A percentile compares a stretch with the other conserved stretches of the same genome.
These are phyloP conservation scores for Epichloe baconii DNA, from an alignment of 2,329 filamentous ascomycete species.

Conservation along the genomic window DNA sequence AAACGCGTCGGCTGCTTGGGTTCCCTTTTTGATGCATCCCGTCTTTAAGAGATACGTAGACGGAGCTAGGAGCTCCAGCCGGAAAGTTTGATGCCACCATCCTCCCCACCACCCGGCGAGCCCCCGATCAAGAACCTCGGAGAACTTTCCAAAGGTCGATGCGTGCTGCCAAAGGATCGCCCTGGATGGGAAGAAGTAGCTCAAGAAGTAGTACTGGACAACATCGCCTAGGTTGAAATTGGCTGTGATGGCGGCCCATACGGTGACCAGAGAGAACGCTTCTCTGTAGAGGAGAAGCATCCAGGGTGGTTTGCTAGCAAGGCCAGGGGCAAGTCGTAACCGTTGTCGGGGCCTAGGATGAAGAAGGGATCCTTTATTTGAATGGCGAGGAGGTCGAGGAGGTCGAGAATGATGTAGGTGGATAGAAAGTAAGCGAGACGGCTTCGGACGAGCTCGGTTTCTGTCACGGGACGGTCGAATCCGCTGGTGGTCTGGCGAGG, in stretches of 20 bases:
- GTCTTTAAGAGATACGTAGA: slow-evolving; percentile 30
- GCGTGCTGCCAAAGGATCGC: slow-evolving; percentile 40
- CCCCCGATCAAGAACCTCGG: slow-evolving; percentile 50
- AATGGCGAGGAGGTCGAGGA: slow-evolving; percentile 55
- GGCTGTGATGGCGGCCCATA: slow-evolving; percentile 48
- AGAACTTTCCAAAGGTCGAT: slow-evolving; percentile 41
- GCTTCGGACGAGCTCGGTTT: slow-evolving; percentile 29
- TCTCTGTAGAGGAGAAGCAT: slow-evolving; percentile 43
- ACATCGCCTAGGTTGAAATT: slow-evolving; percentile 50
- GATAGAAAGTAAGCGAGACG: slow-evolving; percentile 34
- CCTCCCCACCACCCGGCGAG: slow-evolving; percentile 71
- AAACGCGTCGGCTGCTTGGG: slow-evolving; percentile 12
- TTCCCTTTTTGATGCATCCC: slow-evolving; percentile 25
- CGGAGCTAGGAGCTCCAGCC: slow-evolving; percentile 55
- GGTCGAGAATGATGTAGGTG: slow-evolving; percentile 56
- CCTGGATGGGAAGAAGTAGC: slow-evolving; percentile 37
- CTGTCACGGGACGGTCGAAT: slow-evolving; percentile 29
- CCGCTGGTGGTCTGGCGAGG: slow-evolving; percentile 31
- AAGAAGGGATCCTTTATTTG: slow-evolving; percentile 71
- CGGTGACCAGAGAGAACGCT: slow-evolving; percentile 37
- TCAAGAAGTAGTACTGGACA: slow-evolving; percentile 34
- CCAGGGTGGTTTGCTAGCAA: slow-evolving; percentile 27
- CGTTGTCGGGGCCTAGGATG: slow-evolving; percentile 33
- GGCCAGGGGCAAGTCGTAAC: slow-evolving; percentile 27
- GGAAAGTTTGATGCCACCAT: slow-evolving; percentile 89